Base-by-base conservation (phyloP, 257 asterid species). In the Nicotiana knightiana region DNA sequence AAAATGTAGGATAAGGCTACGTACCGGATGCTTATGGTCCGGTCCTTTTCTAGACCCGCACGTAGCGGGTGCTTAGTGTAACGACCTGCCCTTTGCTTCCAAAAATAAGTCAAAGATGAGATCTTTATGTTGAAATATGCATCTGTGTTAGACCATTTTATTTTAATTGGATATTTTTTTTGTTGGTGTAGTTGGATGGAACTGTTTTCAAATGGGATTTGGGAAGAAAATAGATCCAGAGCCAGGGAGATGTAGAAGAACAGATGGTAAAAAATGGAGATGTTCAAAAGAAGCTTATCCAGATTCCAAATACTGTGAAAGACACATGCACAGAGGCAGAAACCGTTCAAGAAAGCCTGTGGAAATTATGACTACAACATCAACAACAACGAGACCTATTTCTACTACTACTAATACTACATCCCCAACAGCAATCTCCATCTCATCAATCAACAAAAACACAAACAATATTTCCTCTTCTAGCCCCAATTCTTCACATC, bases 321-420 rank as follows among this genome's bases (percentile, higher is more conserved):
- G 99, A 61, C 99, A 96, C 96, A 96, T 96, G 99, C 99, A 96
- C 85, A 89, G 99, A 88, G 98, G 99, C 90, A 93, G 98, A 87
- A 96, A 93, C 91, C 99, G 99, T 96, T 96, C 99, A 96, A 96
- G 98, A 95, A 95, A 95, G 99, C 99, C 98, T 95, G 98, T 95
- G 97, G 99, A 93, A 95, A 84, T 65, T 76, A 37, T 83, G 51
- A 77, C 61, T 24, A 24, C 4, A 3, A 53, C 6, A 13, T 43
- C 58, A 37, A 21, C 84, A 46, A 43, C 86, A 63, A 15, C 81
- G 80, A 32, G 83, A 46, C 18, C 88, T 43, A 43, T 43, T 43
- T 43, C 51, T 58, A 18, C 11, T 58, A 0, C 10, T 18, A 58
- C 28, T 76, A 84, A 4, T 58, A 58, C 71, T 10, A 9, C 53